Percentiles rank a stretch among this genome's conserved stretches.
Conservation (phyloP, 164 flowering plant species). For the Tinospora cordifolia region DNA sequence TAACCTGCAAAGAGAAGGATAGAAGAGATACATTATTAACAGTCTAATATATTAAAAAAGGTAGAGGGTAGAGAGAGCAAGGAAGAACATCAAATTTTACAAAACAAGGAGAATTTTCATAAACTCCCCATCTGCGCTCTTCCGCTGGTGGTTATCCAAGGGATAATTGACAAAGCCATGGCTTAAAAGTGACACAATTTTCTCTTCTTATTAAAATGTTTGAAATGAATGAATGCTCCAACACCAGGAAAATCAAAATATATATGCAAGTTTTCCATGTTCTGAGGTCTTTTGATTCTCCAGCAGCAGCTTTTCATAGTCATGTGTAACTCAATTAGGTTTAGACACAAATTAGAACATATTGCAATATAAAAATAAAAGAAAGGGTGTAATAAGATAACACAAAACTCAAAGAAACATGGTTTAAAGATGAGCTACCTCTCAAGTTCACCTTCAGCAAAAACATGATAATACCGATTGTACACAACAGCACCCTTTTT, state of each 20-base stretch:
- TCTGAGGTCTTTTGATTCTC: too few species aligned
- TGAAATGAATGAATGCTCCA: too few species aligned
- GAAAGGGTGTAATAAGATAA: background rate
- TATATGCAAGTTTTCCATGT: too few species aligned
- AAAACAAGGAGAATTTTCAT: background rate
- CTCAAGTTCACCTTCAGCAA: slow-evolving; percentile 90
- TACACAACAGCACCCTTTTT: slow-evolving; percentile 94
- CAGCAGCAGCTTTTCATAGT: too few species aligned
- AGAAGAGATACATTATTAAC: background rate
- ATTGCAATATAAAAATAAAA: background rate
- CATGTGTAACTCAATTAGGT: background rate
- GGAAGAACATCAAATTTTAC: background rate
- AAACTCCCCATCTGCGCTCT: background rate
- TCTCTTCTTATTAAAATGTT: too few species aligned
- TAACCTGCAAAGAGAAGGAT: slow-evolving; percentile 43
- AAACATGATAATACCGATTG: slow-evolving; percentile 96
- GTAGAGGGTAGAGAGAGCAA: background rate
- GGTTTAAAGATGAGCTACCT: slow-evolving; percentile 35
- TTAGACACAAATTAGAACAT: background rate
- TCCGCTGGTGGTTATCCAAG: too few species aligned
- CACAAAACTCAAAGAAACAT: background rate
- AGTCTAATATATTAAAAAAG: background rate
- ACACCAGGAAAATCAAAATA: too few species aligned
- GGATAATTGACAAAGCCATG: too few species aligned
- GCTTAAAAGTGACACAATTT: too few species aligned